Evolutionary conservation across 768 basidiomycete species (phyloP), one percentile per base, ranked within the genome.

Genomic region (Termitomyces sp.): DNA sequence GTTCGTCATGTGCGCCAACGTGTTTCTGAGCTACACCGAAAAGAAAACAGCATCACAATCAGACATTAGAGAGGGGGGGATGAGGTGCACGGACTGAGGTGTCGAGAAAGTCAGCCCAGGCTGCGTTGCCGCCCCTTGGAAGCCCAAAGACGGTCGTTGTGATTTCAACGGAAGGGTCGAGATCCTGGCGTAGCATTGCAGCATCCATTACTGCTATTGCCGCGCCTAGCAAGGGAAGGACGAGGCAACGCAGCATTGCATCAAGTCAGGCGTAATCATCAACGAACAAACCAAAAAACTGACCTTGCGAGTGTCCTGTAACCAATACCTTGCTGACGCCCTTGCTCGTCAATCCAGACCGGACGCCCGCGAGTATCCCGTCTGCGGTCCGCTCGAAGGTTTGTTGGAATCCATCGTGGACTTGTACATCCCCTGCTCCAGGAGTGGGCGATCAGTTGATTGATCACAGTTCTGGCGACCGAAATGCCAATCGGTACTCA

Each of bases 151-250:
- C 68, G 14, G 70, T 69, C 1, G 74, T 70, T 3, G 60, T 69
- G 56, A 79, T 61, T 4, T 60, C 18, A 20, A 75, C 61, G 32
- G 69, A 69, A 12, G 71, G 52, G 46, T 69, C 68, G 37, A 80
- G 71, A n/a, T 68, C 58, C 59, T 68, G 64, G 34, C 67, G 69
- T 49, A 81, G 69, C 66, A 76, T 68, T 43, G 75, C 64, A 13
- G 74, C 74, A 60, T 79, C 78, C 58, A 81, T 70, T 32, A 71
- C 68, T n/a, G 78, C 75, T 41, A 81, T 68, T 3, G 79, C 79
- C 10, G 75, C 79, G 34, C 78, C 74, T 67, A 55, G 24, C 26
- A 5, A 34, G 18, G 4, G n/a, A n/a, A n/a, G n/a, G n/a, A n/a
- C n/a, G n/a, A n/a, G n/a, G n/a, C n/a, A n/a, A n/a, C n/a, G n/a